Evolutionary conservation across 2,329 filamentous ascomycete genomes (phyloP).

Genomic region (Metarhizium sp.): DNA sequence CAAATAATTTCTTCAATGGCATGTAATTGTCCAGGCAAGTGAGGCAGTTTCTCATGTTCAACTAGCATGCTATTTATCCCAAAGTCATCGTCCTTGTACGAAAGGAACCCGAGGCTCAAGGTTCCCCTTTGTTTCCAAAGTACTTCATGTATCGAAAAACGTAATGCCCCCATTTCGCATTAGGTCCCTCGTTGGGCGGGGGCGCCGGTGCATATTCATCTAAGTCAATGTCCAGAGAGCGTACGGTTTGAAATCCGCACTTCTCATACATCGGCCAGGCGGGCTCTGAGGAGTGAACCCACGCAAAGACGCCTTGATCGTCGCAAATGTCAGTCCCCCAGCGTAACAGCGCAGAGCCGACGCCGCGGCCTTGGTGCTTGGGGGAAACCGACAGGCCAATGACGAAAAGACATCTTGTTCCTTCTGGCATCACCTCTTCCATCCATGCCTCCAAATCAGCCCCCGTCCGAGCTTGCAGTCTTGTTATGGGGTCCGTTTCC

Average conservation of each 20-base stretch:
- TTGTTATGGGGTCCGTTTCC: conserved; percentile 15
- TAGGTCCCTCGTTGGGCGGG: conserved; percentile 14
- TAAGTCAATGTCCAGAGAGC: conserved; percentile 19
- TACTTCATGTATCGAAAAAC: conserved; percentile 24
- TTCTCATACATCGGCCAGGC: conserved; percentile 20
- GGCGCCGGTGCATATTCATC: conserved; percentile 20
- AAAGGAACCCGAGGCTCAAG: not conserved
- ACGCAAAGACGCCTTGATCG: conserved; percentile 17
- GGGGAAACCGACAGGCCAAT: conserved; percentile 22
- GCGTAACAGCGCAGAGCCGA: conserved; percentile 21
- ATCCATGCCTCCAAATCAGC: conserved; percentile 22
- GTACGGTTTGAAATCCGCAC: conserved; percentile 19
- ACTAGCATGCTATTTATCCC: not conserved
- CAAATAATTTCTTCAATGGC: not conserved
- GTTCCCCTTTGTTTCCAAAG: conserved; percentile 4
- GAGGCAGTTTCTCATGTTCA: not conserved
- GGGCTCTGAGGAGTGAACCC: conserved; percentile 25
- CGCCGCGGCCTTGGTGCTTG: conserved; percentile 18
- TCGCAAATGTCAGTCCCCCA: conserved; percentile 23
- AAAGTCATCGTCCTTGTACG: not conserved
- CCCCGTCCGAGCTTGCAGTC: conserved; percentile 19
- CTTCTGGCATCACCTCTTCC: conserved; percentile 21
- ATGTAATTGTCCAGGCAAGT: not conserved
- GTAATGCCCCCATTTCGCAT: conserved; percentile 22
- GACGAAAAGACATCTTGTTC: conserved; percentile 22